Percentiles rank a stretch among this genome's conserved stretches.
Conservation (phyloP, 495 filamentous ascomycete species). For the Stereocaulon alpinum region DNA sequence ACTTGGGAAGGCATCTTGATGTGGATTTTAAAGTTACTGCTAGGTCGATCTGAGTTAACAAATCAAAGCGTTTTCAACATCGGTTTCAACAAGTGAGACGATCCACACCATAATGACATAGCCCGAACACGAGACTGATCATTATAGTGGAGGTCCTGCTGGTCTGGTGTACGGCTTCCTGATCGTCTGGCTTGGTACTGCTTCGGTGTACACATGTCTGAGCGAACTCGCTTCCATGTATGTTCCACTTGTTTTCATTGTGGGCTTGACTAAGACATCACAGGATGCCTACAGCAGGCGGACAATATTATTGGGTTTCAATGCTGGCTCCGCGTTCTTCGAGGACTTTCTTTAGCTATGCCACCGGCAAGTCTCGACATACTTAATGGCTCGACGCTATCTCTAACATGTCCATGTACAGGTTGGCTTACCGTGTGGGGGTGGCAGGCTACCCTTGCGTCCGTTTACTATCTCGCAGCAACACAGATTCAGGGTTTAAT, state of each 20-base stretch:
- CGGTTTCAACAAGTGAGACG: not conserved
- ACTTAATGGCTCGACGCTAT: not conserved
- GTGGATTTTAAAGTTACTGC: not conserved
- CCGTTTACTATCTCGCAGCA: constrained; percentile 32
- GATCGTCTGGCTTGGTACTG: constrained; percentile 36
- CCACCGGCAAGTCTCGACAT: constrained; percentile 28
- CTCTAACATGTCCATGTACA: constrained; percentile 14
- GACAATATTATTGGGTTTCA: constrained; percentile 40
- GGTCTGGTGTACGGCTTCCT: constrained; percentile 44
- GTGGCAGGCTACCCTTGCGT: constrained; percentile 23
- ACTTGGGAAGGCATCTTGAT: constrained; percentile 10
- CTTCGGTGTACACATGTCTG: constrained; percentile 26
- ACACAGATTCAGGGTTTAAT: constrained; percentile 39
- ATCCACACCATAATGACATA: constrained; percentile 9
- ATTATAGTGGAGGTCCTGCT: constrained; percentile 39
- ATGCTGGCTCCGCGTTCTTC: constrained; percentile 33
- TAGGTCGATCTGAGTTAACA: not conserved
- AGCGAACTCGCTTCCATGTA: constrained; percentile 34
- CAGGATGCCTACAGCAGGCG: constrained; percentile 28
- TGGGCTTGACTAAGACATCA: not conserved
- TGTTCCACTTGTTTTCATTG: constrained; percentile 12
- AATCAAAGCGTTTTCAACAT: not conserved
- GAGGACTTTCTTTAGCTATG: constrained; percentile 34
- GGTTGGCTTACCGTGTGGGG: constrained; percentile 38
- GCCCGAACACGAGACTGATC: constrained; percentile 24